These are phyloP conservation scores for Carpinus viminea DNA, from an alignment of 306 rosid genomes.

Conservation along the genomic window DNA sequence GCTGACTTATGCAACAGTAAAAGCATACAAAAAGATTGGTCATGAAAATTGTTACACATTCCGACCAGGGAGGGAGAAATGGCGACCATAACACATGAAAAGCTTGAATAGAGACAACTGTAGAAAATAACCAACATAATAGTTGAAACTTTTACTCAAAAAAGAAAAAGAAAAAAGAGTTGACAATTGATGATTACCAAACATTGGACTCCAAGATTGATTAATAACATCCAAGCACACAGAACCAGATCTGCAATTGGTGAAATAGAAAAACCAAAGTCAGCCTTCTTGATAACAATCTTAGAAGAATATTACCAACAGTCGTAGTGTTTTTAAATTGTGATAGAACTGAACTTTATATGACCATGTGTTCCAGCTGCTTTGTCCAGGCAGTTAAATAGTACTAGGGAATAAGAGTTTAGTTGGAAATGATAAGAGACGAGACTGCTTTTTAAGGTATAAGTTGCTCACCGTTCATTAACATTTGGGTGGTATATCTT, in stretches of 20 bases:
- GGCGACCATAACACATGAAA: not conserved
- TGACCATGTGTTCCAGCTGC: not conserved
- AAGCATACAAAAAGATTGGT: not conserved
- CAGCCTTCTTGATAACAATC: conserved; percentile 27
- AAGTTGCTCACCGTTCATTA: conserved; percentile 86
- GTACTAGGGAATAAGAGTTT: not conserved
- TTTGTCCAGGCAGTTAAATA: not conserved
- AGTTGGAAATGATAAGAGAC: not conserved
- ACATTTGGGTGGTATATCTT: conserved; percentile 97
- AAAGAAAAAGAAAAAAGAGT: not conserved
- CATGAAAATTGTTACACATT: not conserved
- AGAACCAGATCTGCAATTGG: conserved; percentile 88
- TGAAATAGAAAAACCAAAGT: conserved; percentile 30
- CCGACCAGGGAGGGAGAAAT: not conserved
- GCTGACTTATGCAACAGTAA: not conserved
- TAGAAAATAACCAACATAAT: conserved; percentile 10
- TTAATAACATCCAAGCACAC: conserved; percentile 98
- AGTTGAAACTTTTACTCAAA: conserved; percentile 26
- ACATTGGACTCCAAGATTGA: conserved; percentile 99
- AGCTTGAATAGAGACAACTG: not conserved
- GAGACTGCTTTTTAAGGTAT: conserved; percentile 16
- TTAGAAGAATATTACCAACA: not conserved
- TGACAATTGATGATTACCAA: conserved; percentile 55
- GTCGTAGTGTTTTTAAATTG: not conserved
- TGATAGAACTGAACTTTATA: not conserved